Percentiles rank a stretch among this genome's conserved stretches.
Evolutionary conservation across 23 red algal genomes (phyloP).

Genomic region (Gracilaria domingensis): DNA sequence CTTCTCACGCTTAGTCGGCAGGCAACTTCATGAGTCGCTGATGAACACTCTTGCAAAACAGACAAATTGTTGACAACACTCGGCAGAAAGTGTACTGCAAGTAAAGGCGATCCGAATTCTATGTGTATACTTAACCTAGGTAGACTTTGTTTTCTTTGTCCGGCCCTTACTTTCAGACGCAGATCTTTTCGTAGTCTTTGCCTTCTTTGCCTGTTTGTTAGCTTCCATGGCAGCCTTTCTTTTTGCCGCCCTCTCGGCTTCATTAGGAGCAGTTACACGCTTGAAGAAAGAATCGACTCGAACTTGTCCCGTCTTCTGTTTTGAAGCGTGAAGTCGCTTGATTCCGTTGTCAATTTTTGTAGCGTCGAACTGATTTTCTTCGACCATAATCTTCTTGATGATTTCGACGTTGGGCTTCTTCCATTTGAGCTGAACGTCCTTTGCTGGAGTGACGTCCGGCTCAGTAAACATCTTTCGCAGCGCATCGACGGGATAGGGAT

Average conservation of each 20-base stretch:
- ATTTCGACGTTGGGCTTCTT: constrained; percentile 74
- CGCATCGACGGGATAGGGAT: constrained; percentile 71
- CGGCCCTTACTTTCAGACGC: neutral
- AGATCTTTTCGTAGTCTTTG: neutral
- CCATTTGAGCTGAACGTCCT: constrained; percentile 85
- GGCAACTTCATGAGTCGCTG: neutral
- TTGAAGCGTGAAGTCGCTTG: constrained; percentile 73
- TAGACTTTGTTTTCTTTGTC: neutral
- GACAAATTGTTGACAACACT: neutral
- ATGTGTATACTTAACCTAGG: neutral
- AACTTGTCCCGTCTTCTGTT: constrained; percentile 70
- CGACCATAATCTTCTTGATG: constrained; percentile 85
- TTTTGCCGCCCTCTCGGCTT: constrained; percentile 39
- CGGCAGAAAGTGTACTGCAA: neutral
- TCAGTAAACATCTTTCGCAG: constrained; percentile 82
- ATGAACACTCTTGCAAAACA: neutral
- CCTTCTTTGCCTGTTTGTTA: constrained; percentile 30
- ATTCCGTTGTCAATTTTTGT: constrained; percentile 86
- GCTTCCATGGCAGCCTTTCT: constrained; percentile 33
- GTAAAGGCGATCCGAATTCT: neutral
- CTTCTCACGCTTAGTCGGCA: constrained; percentile 27
- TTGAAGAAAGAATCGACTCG: constrained; percentile 98
- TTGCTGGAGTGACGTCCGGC: constrained; percentile 71
- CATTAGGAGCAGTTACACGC: constrained; percentile 47
- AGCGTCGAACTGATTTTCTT: constrained; percentile 92